Evolutionary conservation across 129 eudicot species (phyloP), one percentile per base, ranked within the genome.

Genomic region (Centrapalus pauciflorus): DNA sequence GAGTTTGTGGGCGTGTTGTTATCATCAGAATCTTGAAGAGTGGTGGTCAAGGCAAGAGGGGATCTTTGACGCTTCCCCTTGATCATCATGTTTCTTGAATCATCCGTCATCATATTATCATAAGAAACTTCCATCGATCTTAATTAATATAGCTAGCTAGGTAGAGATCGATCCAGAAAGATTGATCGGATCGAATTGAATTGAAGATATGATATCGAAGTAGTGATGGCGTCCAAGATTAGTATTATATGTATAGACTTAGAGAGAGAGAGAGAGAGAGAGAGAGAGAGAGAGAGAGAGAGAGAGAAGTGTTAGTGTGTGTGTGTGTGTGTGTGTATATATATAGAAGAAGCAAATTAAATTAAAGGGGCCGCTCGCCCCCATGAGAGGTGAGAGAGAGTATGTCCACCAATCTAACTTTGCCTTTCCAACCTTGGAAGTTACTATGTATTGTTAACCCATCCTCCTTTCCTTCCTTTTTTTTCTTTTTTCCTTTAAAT

Each of bases 41-140:
- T 54, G 24, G 27, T 35, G 14, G 96, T 78, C 67, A 85, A 17
- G 1, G 81, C 69, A 14, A 85, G 79, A 19, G 85, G 83, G 3
- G 87, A 89, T 59, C 92, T 54, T 13, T 79, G 76, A 34, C 95
- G 89, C 66, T 90, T 90, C 35, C 84, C 79, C 43, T 81, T 90
- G 64, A 80, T 75, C 61, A 35, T 54, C 67, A 60, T 76, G 75
- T 69, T 66, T 46, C 73, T 34, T 46, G 76, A 33, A 16, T 79
- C 79, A 33, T 64, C 64, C 20, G 66, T 74, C 67, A 65, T 55
- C 20, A n/a, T 50, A 70, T 21, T 69, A 70, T 59, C 26, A 50
- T 81, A 73, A 57, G 49, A 76, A 17, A 62, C 49, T 57, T 70
- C 81, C 87, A 85, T 81, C n/a, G n/a, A n/a, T n/a, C n/a, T n/a